Evolutionary conservation across 2,329 filamentous ascomycete species (phyloP), one percentile per base, ranked within the genome.

Genomic region (Colletotrichum sp.): DNA sequence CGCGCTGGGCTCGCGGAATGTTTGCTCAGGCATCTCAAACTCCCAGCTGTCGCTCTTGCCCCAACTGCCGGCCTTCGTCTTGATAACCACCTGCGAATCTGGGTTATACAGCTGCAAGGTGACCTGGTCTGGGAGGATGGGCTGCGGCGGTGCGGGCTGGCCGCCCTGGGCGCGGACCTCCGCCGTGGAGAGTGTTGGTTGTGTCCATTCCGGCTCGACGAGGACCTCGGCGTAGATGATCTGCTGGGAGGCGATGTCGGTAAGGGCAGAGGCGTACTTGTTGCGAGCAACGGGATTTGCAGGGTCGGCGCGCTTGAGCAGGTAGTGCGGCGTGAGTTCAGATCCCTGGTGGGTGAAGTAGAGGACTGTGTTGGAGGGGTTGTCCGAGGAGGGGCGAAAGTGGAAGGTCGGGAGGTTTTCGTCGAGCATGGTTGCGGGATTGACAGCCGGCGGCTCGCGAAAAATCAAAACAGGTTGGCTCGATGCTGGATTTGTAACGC

Each of bases 31-130:
- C 85, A 99, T 93, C 84, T 96, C 95, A 85, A 99, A 99, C 78
- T 97, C 95, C 94, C 96, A 99, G 70, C 92, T 91, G 69, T 95
- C 92, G 16, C 92, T 93, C 76, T 92, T 94, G 77, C 94, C 96
- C 94, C 96, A 98, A 77, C 93, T 93, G 39, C 94, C 94, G 55
- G 93, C 90, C 79, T 94, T 92, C 80, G 93, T 91, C 80, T 90
- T 92, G 44, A 99, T 90, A 1, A 88, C 80, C 24, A 99, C 88
- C 80, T 94, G 90, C 84, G 97, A 95, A 83, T 99, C 96, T 0
- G 97, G 97, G 83, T 98, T 97, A 88, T 98, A 99, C 5, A 99
- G 92, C 80, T 96, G 94, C 52, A 99, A 90, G n/a, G 90, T 89
- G 83, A 99, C 98, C 69, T 92, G 89, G 72, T 93, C 93, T 0